Evolutionary conservation across 176 grass and related monocot genomes (phyloP), one percentile per base, ranked within the genome.

Genomic region (Poa pratensis): DNA sequence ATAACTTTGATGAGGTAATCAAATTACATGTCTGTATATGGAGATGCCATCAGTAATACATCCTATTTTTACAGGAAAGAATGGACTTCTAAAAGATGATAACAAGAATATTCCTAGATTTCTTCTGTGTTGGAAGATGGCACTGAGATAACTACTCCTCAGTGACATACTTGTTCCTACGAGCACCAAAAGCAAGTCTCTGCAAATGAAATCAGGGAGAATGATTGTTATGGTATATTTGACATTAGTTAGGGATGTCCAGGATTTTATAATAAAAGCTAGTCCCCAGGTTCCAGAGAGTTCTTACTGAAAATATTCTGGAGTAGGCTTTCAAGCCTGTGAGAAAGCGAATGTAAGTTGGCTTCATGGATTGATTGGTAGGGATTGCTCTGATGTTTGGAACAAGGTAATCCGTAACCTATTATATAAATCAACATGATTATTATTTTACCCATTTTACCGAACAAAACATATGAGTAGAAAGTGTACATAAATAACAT

Each of bases 241-340:
- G 73, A 60, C 32, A 80, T 27, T 64, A 43, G 37, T 84, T 57
- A n/a, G 82, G 64, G 19, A 82, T 54, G 15, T 39, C 23, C 80
- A 65, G 34, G 13, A 80, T 85, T 85, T 49, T 49, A 49, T 80
- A 91, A 69, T 7, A 75, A 28, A 87, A 79, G 76, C 61, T 7
- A 30, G 15, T 51, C 16, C 73, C 77, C 40, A 35, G 51, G 26
- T 28, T 81, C 40, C 32, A 64, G 60, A 18, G 5, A 63, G 19
- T 81, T 85, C 82, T 79, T 88, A 98, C 93, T 79, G 93, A 94
- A 95, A 98, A 95, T 59, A 98, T 98, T 88, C 91, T 91, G 72
- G 96, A 94, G 86, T 98, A 98, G 18, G 96, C 96, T 85, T 95
- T 95, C 88, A 95, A 88, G 88, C 96, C 96, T 37, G 96, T 98